Evolutionary conservation across 1,284 basidiomycete species (phyloP).

Genomic region (Inonotus obliquus): DNA sequence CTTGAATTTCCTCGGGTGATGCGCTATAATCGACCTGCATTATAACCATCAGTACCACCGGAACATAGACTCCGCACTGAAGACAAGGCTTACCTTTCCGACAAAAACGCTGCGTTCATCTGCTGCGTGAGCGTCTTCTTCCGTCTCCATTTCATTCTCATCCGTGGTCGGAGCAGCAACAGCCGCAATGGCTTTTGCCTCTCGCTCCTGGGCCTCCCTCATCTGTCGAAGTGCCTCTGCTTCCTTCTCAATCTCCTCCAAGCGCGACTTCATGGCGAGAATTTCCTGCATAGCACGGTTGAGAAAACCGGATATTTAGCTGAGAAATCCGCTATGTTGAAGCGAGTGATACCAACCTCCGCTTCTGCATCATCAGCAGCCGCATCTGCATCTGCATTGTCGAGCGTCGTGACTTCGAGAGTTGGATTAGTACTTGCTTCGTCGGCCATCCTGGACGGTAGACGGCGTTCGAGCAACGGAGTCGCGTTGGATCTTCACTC

Average conservation of each 20-base stretch:
- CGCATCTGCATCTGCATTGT: conserved; percentile 26
- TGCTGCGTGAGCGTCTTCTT: conserved; percentile 73
- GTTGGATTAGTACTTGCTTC: conserved; percentile 26
- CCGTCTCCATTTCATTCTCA: conserved; percentile 54
- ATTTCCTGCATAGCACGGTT: conserved; percentile 52
- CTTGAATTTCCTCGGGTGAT: conserved; percentile 98
- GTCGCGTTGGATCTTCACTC: too few relatives aligned
- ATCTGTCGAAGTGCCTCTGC: conserved; percentile 87
- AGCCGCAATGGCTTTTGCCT: conserved; percentile 32
- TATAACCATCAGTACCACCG: too few relatives aligned
- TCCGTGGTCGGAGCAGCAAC: conserved; percentile 28
- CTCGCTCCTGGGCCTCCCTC: conserved; percentile 65
- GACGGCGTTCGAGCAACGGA: background rate
- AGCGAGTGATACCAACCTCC: conserved; percentile 28
- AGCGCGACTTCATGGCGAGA: conserved; percentile 85
- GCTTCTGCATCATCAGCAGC: conserved; percentile 37
- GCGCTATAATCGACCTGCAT: conserved; percentile 93
- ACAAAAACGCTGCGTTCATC: conserved; percentile 93
- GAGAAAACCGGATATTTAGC: conserved; percentile 19
- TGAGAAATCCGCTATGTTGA: background rate
- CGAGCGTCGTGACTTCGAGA: conserved; percentile 16
- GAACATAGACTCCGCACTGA: too few relatives aligned
- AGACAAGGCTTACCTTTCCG: conserved; percentile 86
- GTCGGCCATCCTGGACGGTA: conserved; percentile 30
- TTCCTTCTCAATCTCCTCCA: conserved; percentile 91